Conservation (phyloP, 805 yeast genomes). For the Aciculoconidium aculeatum region DNA sequence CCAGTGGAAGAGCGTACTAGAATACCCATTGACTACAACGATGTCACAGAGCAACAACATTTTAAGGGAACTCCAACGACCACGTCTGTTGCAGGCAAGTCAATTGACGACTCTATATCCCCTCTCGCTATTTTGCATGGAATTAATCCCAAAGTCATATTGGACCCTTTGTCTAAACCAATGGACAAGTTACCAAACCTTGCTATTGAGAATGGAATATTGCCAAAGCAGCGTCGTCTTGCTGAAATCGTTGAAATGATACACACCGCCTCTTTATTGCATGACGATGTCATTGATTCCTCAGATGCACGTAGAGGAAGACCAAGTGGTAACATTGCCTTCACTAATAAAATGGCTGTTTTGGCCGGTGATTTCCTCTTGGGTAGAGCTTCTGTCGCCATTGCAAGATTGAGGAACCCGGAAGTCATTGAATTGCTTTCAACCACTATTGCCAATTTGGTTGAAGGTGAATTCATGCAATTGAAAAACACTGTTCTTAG, state of each 20-base stretch:
- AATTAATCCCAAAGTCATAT: slow-evolving; percentile 73
- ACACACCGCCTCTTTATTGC: slow-evolving; percentile 91
- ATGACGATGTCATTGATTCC: slow-evolving; percentile 94
- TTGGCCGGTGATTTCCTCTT: slow-evolving; percentile 93
- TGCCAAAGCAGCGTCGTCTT: slow-evolving; percentile 90
- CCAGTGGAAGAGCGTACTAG: slow-evolving; percentile 66
- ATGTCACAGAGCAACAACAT: slow-evolving; percentile 62
- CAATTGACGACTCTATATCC: slow-evolving; percentile 59
- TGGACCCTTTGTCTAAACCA: slow-evolving; percentile 80
- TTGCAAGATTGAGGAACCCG: slow-evolving; percentile 89
- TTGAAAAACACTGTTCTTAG: slow-evolving; percentile 80
- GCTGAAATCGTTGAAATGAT: slow-evolving; percentile 99
- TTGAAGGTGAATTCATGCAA: slow-evolving; percentile 99
- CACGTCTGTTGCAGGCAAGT: slow-evolving; percentile 53
- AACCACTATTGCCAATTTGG: slow-evolving; percentile 92
- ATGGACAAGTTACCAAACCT: slow-evolving; percentile 62
- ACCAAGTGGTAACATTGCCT: slow-evolving; percentile 88
- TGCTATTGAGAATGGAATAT: slow-evolving; percentile 62
- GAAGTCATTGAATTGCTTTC: slow-evolving; percentile 95
- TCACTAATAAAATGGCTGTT: slow-evolving; percentile 95
- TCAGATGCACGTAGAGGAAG: slow-evolving; percentile 85
- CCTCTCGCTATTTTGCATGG: slow-evolving; percentile 86
- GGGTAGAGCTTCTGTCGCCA: slow-evolving; percentile 94
- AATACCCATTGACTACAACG: slow-evolving; percentile 53
- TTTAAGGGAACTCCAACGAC: slow-evolving; percentile 52